Conservation (phyloP, 139 green algal species). For the Chlorella sorokiniana region DNA sequence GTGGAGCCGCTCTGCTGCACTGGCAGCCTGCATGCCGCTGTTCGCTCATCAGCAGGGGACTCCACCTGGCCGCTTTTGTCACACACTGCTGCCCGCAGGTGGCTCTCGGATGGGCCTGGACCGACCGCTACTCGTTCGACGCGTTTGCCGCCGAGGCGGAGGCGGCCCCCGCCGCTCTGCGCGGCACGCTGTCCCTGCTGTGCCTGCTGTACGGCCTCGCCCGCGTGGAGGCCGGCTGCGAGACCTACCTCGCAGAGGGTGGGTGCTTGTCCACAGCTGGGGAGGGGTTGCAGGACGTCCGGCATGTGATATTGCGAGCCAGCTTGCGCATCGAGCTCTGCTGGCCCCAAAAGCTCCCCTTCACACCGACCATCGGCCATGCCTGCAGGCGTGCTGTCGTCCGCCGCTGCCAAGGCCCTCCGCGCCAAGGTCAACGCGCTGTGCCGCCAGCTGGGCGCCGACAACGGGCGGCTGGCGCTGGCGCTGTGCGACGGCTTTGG, state of each 20-base stretch:
- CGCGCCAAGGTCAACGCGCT: constrained; percentile 51
- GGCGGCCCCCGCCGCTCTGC: constrained; percentile 12
- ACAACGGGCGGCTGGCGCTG: constrained; percentile 52
- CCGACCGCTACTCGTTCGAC: constrained; percentile 62
- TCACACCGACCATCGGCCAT: not conserved
- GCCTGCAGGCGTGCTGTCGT: constrained; percentile 11
- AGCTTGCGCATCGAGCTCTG: not conserved
- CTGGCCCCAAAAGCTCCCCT: not conserved
- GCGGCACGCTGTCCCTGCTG: constrained; percentile 44
- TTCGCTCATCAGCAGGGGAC: no score
- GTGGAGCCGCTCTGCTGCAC: no score
- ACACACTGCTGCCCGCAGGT: not conserved
- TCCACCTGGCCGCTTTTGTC: not conserved
- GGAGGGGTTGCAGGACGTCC: no score
- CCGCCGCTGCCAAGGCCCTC: constrained; percentile 47
- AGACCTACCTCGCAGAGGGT: constrained; percentile 57
- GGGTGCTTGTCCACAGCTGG: constrained; percentile 32
- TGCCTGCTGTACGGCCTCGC: constrained; percentile 64
- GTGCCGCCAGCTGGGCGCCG: constrained; percentile 54
- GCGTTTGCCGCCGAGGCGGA: constrained; percentile 54
- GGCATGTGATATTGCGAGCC: no score
- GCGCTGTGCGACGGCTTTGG: constrained; percentile 74
- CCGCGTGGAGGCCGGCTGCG: constrained; percentile 55
- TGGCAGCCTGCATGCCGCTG: no score
- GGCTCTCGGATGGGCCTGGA: constrained; percentile 76